Percentiles rank a stretch among this genome's conserved stretches.
These are phyloP conservation scores for Suillus variegatus DNA, from an alignment of 768 basidiomycete species.

Conservation along the genomic window DNA sequence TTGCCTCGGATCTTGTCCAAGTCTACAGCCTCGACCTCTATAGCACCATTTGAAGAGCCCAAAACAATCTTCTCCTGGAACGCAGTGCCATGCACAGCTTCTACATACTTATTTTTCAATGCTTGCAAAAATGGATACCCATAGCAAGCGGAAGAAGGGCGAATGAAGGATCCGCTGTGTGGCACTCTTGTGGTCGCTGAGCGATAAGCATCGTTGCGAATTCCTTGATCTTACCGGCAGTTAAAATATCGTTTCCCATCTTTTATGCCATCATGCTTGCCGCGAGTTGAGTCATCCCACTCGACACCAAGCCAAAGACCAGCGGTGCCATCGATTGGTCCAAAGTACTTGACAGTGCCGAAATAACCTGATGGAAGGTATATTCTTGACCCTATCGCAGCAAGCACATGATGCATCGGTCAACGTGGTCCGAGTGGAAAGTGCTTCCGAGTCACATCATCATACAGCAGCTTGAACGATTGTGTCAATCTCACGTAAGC, in stretches of 20 bases:
- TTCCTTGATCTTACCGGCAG: slow-evolving; percentile 54
- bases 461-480: background rate
- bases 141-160: slow-evolving; percentile 56
- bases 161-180: slow-evolving; percentile 78
- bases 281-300: slow-evolving; percentile 86
- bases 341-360: slow-evolving; percentile 74
- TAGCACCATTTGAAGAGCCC: slow-evolving; percentile 80
- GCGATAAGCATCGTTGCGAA: slow-evolving; percentile 13
- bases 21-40: slow-evolving; percentile 84
- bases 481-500: background rate
- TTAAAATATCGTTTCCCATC: slow-evolving; percentile 78
- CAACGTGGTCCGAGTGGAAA: background rate
- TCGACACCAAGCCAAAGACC: slow-evolving; percentile 95
- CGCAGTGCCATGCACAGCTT: slow-evolving; percentile 50
- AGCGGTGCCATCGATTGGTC: slow-evolving; percentile 58
- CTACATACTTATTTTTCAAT: slow-evolving; percentile 76
- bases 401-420: background rate
- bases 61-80: slow-evolving; percentile 66
- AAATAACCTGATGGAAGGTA: slow-evolving; percentile 45
- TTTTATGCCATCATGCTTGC: slow-evolving; percentile 86
- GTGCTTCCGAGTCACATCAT: background rate
- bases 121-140: slow-evolving; percentile 77
- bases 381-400: slow-evolving; percentile 51
- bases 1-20: slow-evolving; percentile 77
- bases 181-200: slow-evolving; percentile 44